Base-by-base conservation (phyloP, 768 basidiomycete species). In the Rickenella mellea region DNA sequence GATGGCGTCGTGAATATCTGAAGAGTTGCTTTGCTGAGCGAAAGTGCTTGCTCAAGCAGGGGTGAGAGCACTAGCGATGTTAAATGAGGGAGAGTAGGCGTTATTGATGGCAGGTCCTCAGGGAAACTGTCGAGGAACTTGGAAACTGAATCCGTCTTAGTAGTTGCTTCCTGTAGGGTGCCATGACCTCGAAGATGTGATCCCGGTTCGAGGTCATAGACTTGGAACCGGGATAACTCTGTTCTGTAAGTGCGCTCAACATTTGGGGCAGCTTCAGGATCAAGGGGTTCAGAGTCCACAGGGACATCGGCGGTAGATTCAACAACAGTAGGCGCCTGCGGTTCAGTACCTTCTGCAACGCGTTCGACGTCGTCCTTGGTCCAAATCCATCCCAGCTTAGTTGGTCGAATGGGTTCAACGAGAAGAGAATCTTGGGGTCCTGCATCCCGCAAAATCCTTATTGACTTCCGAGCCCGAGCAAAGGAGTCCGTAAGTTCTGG, bases 161-260 rank as follows among this genome's bases (percentile, higher is more conserved):
- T 50, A n/a, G n/a, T 27, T 43, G 47, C 33, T 35, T 24, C 54
- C 1, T 54, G 51, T 21, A 48, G 47, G 30, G 52, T 53, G 25
- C 44, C 41, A 29, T 53, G 49, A 21, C 60, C 49, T 8, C 62
- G 50, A 2, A 59, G 52, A 14, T 50, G 50, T 2, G 51, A 52
- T 10, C 78, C 80, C 17, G 87, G 86, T 46, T 82, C 80, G 27
- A 80, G 60, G 49, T 85, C 80, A 46, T 82, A 89, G 5, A 78
- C 43, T 9, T 51, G 56, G 55, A 88, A 78, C 4, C 61, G 62
- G 6, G 57, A 49, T 11, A 83, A 54, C 29, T 62, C 65, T 1
- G 66, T 53, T 31, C 63, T 55, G 43, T 63, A 60, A 22, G 42
- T 42, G 10, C 42, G 41, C 11, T 36, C 38, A 27, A 11, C 36